These are phyloP conservation scores for Suillus fuscotomentosus DNA, from an alignment of 768 basidiomycete genomes.

Conservation along the genomic window DNA sequence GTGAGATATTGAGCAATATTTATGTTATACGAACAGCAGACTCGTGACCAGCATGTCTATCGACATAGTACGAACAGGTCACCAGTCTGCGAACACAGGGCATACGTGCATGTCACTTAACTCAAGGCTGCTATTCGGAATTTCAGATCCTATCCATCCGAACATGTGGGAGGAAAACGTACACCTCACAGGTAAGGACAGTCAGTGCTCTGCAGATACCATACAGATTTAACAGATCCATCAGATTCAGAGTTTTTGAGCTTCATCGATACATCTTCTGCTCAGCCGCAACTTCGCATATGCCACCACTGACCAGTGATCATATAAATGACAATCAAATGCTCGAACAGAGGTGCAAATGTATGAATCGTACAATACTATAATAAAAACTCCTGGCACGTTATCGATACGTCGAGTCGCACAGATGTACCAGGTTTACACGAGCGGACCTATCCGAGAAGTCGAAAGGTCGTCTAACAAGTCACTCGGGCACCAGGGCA, in stretches of 20 bases:
- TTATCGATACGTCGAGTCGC: slow-evolving; percentile 26
- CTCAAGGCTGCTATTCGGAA: too few species aligned
- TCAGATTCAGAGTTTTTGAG: neutral
- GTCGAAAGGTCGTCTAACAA: slow-evolving; percentile 43
- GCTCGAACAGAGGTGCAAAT: neutral
- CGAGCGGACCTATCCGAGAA: slow-evolving; percentile 66
- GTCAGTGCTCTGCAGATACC: neutral
- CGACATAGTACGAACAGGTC: too few species aligned
- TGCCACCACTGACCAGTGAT: slow-evolving; percentile 17
- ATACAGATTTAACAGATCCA: neutral
- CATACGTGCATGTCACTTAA: too few species aligned
- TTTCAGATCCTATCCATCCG: too few species aligned
- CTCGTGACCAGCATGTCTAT: too few species aligned
- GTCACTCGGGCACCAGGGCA: too few species aligned
- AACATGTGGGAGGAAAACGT: neutral
- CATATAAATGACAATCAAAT: too few species aligned
- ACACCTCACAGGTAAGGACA: neutral
- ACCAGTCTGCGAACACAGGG: too few species aligned
- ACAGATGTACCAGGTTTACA: neutral
- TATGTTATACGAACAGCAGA: too few species aligned
- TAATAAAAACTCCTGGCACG: slow-evolving; percentile 51
- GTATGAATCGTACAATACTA: too few species aligned
- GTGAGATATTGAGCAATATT: too few species aligned
- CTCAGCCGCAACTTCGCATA: neutral
- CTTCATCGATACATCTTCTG: neutral